Conservation (phyloP, 352 stramenopile genomes). For the Phytophthora vignae region DNA sequence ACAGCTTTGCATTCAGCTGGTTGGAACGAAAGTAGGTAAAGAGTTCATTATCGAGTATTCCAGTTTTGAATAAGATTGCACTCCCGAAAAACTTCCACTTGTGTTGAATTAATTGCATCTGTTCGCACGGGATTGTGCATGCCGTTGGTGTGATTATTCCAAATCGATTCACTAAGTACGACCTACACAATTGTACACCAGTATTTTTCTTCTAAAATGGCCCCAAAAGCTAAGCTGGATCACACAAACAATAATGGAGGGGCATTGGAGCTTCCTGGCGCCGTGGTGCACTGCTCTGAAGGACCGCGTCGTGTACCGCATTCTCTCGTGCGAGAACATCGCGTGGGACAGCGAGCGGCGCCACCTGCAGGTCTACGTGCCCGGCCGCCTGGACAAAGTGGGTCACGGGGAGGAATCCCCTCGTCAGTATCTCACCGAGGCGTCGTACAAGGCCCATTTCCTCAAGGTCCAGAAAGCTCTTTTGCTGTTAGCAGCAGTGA, state of each 20-base stretch:
- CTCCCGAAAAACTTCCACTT: no score
- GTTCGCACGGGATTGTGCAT: not conserved
- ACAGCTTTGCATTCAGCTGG: not conserved
- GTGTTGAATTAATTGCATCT: not conserved
- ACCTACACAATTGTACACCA: not conserved
- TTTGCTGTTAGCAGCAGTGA: not conserved
- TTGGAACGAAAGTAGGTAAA: not conserved
- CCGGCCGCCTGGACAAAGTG: not conserved
- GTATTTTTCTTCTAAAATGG: not conserved
- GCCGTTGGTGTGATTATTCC: not conserved
- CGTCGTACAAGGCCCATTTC: not conserved
- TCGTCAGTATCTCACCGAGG: not conserved
- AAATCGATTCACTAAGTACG: not conserved
- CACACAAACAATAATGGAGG: not conserved
- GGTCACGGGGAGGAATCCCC: not conserved
- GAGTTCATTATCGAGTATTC: no score
- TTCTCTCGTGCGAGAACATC: not conserved
- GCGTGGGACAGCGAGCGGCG: not conserved
- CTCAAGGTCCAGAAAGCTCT: not conserved
- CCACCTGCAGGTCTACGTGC: conserved; percentile 1
- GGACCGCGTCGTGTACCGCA: not conserved
- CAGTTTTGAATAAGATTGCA: not conserved
- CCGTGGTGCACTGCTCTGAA: not conserved
- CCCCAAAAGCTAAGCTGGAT: no score
- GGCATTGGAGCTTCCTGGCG: not conserved